Evolutionary conservation across 371 early-diverging fungal genomes (phyloP).

Genomic region (Mucor saturninus): DNA sequence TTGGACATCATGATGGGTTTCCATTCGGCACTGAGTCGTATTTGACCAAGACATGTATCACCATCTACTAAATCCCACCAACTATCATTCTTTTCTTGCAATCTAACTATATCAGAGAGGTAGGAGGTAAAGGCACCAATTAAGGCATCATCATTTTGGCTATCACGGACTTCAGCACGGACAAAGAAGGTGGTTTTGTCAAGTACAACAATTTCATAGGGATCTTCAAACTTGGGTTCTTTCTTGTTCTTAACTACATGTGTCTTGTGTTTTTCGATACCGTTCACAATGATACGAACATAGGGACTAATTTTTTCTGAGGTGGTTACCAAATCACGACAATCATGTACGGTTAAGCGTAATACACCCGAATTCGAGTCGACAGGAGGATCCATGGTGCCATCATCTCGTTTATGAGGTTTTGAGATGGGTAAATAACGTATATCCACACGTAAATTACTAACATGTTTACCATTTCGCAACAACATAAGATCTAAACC

Average conservation of each 20-base stretch:
- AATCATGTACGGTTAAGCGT: conserved; percentile 56
- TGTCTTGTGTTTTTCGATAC: conserved; percentile 46
- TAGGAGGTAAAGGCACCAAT: conserved; percentile 44
- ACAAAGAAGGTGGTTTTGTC: conserved; percentile 48
- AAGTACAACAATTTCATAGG: conserved; percentile 53
- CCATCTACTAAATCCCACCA: conserved; percentile 55
- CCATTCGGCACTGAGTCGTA: conserved; percentile 58
- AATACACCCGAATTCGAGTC: conserved; percentile 67
- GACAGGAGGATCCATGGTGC: conserved; percentile 51
- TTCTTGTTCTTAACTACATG: conserved; percentile 44
- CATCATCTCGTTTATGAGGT: conserved; percentile 49
- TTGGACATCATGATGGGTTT: conserved; percentile 62
- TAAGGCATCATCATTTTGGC: conserved; percentile 35
- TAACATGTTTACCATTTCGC: conserved; percentile 57
- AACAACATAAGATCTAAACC: conserved; percentile 42
- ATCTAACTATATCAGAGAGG: conserved; percentile 42
- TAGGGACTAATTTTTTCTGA: conserved; percentile 38
- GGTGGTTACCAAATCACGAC: conserved; percentile 41
- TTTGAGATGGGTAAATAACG: conserved; percentile 67
- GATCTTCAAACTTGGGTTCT: conserved; percentile 55
- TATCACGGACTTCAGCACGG: conserved; percentile 48
- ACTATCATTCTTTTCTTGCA: conserved; percentile 32
- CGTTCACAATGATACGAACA: conserved; percentile 55
- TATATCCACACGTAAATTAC: conserved; percentile 61
- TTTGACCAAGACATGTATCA: conserved; percentile 36